Conservation (phyloP, 306 rosid species). For the Malus fusca region DNA sequence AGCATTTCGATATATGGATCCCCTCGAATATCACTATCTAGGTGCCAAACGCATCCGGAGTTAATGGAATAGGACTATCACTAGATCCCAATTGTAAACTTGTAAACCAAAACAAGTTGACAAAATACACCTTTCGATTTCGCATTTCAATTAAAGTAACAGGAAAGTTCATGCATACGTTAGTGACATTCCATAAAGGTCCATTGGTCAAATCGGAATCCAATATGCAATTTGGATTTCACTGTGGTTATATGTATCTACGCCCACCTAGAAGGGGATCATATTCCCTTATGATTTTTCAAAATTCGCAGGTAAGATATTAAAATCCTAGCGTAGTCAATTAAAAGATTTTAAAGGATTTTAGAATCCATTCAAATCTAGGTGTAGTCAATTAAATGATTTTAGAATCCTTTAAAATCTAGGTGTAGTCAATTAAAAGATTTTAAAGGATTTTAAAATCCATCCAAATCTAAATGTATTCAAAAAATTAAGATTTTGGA, state of each 20-base stretch:
- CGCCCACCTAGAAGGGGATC: neutral
- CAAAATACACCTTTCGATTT: neutral
- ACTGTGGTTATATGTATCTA: neutral
- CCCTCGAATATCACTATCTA: too few species aligned
- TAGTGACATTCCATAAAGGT: neutral
- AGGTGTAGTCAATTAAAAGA: too few species aligned
- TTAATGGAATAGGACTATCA: too few species aligned
- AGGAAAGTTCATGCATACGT: neutral
- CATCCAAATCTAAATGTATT: too few species aligned
- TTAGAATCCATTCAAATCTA: too few species aligned
- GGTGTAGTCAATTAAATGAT: too few species aligned
- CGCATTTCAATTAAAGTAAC: neutral
- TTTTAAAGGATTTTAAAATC: too few species aligned
- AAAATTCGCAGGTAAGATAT: neutral
- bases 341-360: too few species aligned
- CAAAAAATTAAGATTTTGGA: too few species aligned
- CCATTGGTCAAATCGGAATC: neutral
- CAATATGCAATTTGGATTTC: neutral
- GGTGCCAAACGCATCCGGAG: neutral
- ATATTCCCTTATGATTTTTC: neutral
- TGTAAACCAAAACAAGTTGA: neutral
- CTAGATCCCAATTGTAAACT: neutral
- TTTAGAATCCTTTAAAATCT: too few species aligned
- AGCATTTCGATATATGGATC: neutral
- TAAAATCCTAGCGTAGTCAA: too few species aligned